phyloP scores from a whole-genome alignment of 2,329 filamentous ascomycete species.

The Hypomyces rosellus region DNA sequence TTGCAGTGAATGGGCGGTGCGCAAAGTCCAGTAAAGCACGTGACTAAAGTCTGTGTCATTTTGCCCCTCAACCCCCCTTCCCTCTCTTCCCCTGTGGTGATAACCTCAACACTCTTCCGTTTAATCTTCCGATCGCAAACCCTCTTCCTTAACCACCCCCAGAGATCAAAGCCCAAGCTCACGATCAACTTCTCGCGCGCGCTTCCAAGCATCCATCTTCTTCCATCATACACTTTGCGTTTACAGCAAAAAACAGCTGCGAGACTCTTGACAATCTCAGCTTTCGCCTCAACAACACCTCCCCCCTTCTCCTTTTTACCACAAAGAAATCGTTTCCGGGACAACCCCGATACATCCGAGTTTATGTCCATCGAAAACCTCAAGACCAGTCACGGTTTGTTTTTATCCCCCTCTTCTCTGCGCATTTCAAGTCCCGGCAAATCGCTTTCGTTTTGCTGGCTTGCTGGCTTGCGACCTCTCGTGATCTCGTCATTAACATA shows the following conservation, averaged over 20 bases:
- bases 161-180: no score
- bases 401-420: background rate
- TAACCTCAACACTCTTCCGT: no score
- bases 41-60: no score
- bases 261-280: background rate
- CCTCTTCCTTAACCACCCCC: no score
- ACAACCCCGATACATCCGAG: conserved; percentile 62
- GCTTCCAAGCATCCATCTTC: background rate
- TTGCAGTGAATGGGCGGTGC: no score
- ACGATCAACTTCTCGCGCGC: no score
- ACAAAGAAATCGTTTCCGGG: conserved; percentile 47
- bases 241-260: background rate
- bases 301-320: conserved; percentile 12
- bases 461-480: background rate
- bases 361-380: conserved; percentile 99
- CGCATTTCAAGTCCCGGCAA: background rate
- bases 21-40: no score
- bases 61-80: no score
- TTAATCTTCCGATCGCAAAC: no score
- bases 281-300: conserved; percentile 4
- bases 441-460: background rate
- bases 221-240: background rate
- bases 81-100: no score
- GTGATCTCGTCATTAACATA: background rate
- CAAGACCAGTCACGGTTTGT: conserved; percentile 87